These are phyloP conservation scores for Penicillium sp. DNA, from an alignment of 2,329 filamentous ascomycete species.

Conservation along the genomic window DNA sequence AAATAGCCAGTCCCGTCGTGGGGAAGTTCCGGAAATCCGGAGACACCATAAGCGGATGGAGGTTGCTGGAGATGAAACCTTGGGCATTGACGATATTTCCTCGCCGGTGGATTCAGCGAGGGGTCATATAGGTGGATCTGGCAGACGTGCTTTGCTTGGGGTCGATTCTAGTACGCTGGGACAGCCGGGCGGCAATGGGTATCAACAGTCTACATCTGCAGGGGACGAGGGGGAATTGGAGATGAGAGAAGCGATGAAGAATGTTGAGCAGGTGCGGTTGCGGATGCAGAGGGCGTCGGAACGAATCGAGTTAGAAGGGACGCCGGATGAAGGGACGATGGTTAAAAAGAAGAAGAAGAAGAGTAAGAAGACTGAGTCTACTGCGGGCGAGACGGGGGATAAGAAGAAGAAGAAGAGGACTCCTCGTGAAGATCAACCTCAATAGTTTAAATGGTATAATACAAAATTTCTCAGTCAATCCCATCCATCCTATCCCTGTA, in stretches of 20 bases:
- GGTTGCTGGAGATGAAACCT: slow-evolving; percentile 74
- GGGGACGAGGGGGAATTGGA: slow-evolving; percentile 78
- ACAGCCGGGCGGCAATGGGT: slow-evolving; percentile 34
- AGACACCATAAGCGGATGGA: slow-evolving; percentile 63
- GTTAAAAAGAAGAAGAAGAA: slow-evolving; percentile 65
- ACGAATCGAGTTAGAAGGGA: slow-evolving; percentile 54
- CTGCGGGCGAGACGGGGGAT: slow-evolving; percentile 1
- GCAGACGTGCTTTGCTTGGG: slow-evolving; percentile 73
- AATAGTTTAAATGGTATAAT: slow-evolving; percentile 6
- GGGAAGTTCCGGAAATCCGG: slow-evolving; percentile 35
- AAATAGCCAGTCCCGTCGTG: slow-evolving; percentile 13
- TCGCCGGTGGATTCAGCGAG: slow-evolving; percentile 51
- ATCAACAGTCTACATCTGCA: slow-evolving; percentile 10
- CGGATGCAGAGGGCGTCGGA: slow-evolving; percentile 71
- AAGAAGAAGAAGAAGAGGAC: slow-evolving; percentile 22
- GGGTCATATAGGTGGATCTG: slow-evolving; percentile 26
- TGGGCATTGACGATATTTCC: slow-evolving; percentile 51
- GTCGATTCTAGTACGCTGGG: slow-evolving; percentile 82
- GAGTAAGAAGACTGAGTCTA: slow-evolving; percentile 30
- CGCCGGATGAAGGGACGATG: slow-evolving; percentile 50
- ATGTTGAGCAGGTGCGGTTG: slow-evolving; percentile 82
- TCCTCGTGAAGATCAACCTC: not conserved
- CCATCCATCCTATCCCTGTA: not conserved
- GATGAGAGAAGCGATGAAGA: slow-evolving; percentile 84
- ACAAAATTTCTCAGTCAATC: no score